Conservation (phyloP, 2,329 filamentous ascomycete genomes). For the Lachnellula subtilissima region DNA sequence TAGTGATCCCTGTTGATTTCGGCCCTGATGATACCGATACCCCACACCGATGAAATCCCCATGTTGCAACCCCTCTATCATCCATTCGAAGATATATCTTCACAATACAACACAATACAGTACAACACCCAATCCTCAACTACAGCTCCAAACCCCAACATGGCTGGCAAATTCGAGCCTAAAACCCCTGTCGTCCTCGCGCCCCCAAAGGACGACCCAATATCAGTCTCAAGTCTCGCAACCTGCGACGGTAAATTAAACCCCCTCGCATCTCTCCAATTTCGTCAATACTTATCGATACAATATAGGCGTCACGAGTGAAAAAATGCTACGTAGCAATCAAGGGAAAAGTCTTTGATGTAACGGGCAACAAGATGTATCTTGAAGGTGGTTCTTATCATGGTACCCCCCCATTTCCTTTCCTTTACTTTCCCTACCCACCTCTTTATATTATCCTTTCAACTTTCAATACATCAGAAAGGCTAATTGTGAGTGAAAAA, state of each 20-base stretch:
- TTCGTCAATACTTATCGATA: neutral
- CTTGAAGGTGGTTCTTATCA: conserved; percentile 77
- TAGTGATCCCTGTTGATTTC: neutral
- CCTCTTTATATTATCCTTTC: neutral
- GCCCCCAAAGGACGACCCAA: conserved; percentile 82
- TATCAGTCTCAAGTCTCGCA: conserved; percentile 72
- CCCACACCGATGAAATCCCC: neutral
- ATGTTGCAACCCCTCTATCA: neutral
- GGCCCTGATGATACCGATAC: conserved; percentile 2
- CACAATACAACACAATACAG: neutral
- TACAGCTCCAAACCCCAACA: conserved; percentile 29
- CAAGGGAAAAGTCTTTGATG: conserved; percentile 89
- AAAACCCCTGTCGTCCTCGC: conserved; percentile 71
- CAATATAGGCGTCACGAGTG: conserved; percentile 55
- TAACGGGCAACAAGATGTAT: conserved; percentile 85
- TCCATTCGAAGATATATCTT: neutral
- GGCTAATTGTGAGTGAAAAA: neutral
- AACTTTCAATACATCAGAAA: neutral
- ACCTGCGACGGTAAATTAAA: conserved; percentile 70
- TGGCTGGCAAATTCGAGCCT: conserved; percentile 69
- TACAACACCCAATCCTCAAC: neutral
- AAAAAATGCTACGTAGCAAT: conserved; percentile 63
- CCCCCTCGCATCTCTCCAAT: neutral
- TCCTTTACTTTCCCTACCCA: neutral
- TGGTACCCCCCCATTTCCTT: conserved; percentile 49